Base-by-base conservation (phyloP, 192 early-diverging fungal species). In the Linderina pennispora region DNA sequence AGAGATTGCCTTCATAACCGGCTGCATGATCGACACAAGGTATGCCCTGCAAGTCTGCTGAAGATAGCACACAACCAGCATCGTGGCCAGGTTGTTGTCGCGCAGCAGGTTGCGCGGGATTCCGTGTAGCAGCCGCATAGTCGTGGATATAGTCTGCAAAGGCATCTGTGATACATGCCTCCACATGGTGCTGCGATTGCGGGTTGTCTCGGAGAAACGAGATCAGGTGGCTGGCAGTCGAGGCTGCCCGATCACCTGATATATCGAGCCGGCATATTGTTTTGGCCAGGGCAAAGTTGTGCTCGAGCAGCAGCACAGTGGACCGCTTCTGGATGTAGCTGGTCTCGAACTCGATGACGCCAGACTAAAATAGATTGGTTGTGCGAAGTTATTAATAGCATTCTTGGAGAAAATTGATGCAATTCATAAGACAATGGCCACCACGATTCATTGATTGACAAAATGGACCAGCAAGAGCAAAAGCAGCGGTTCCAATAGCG, bases 191-290 rank as follows among this genome's bases (percentile, higher is more conserved):
- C 14, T 59, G 34, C 1, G 72, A 58, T 13, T 43, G 55, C 23
- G 67, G 67, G 35, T 70, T 70, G 18, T 60, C 67, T 28, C 67
- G 67, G 43, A 70, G 35, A 38, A 70, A 70, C 39, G 67, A 70
- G 9, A 70, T 55, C 43, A 70, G 48, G 20, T 70, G 67, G 22
- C 67, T 70, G 24, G 67, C 67, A 59, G 63, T 70, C 10, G 60
- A 58, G 1, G 67, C 67, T 5, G 67, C 67, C 9, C 51, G 50
- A 55, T 70, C 67, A 32, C 67, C 67, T 3, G 67, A 70, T 1
- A 70, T 38, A 17, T 63, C 55, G 22, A 70, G 60, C 11, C 44
- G 46, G 36, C 67, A 70, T 19, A 70, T 36, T 17, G 53, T 45
- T 38, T 28, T 36, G 14, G 60, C 55, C 48, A 70, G 32, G 20